phyloP scores from a whole-genome alignment of 768 basidiomycete species.

The Termitomyces sp. region DNA sequence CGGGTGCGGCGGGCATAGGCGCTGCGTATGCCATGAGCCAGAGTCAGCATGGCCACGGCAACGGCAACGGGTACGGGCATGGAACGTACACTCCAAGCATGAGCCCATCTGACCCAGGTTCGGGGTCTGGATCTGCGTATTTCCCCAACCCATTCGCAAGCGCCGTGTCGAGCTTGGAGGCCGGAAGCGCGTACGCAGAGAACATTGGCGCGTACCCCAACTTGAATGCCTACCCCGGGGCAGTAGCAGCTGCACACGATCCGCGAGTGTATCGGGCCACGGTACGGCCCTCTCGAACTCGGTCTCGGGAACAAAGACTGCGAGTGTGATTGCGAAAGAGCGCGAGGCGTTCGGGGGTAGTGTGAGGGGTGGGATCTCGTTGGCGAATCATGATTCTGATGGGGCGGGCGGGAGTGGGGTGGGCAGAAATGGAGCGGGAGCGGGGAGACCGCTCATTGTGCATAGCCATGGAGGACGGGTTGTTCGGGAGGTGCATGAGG shows the following conservation, averaged over 20 bases:
- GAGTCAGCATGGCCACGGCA: not conserved
- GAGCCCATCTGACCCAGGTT: not conserved
- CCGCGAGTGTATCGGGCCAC: slow-evolving; percentile 7
- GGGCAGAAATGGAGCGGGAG: not conserved
- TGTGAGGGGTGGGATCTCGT: slow-evolving; percentile 3
- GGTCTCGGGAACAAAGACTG: not conserved
- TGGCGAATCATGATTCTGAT: slow-evolving; percentile 10
- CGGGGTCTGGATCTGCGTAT: not conserved
- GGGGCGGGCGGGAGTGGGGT: not conserved
- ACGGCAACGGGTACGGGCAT: not conserved
- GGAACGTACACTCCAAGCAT: not conserved
- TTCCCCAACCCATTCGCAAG: slow-evolving; percentile 1
- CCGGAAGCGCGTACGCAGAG: slow-evolving; percentile 1
- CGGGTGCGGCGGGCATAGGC: not conserved
- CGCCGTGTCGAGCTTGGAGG: slow-evolving; percentile 2
- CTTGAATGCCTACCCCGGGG: not conserved
- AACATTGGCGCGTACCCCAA: not conserved
- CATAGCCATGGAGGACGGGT: slow-evolving; percentile 20
- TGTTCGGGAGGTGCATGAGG: not conserved
- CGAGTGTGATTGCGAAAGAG: not conserved
- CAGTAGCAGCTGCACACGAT: not conserved
- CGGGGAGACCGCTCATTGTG: slow-evolving; percentile 18
- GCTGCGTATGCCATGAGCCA: not conserved
- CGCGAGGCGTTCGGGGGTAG: not conserved
- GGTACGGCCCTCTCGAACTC: not conserved